Percentiles rank a stretch among this genome's conserved stretches.
Evolutionary conservation across 352 stramenopile species (phyloP).

Genomic region (Pythium biforme): DNA sequence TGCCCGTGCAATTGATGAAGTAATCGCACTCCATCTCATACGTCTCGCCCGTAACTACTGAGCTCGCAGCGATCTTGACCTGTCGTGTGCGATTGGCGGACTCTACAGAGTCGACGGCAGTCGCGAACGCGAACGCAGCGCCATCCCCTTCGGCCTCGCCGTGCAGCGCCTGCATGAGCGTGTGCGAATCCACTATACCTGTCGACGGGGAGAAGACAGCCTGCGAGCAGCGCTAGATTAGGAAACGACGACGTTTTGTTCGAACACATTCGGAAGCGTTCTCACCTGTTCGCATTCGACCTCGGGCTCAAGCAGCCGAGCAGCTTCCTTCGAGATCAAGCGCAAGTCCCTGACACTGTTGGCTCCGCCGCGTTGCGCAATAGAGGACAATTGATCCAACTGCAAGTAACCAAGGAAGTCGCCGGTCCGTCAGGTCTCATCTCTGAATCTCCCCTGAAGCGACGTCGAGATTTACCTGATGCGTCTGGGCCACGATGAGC

Average conservation of each 20-base stretch:
- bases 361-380: conserved; percentile 32
- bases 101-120: conserved; percentile 45
- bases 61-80: conserved; percentile 10
- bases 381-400: conserved; percentile 38
- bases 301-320: conserved; percentile 46
- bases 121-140: conserved; percentile 74
- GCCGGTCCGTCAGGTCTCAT: neutral
- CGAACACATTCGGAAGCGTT: neutral
- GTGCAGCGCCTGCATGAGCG: conserved; percentile 89
- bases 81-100: conserved; percentile 26
- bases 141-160: conserved; percentile 89
- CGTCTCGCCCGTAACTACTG: conserved; percentile 38
- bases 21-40: conserved; percentile 86
- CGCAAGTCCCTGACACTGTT: conserved; percentile 67
- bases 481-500: conserved; percentile 89
- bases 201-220: conserved; percentile 94
- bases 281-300: conserved; percentile 51
- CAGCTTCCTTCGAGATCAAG: conserved; percentile 45
- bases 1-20: conserved; percentile 92
- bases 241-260: neutral
- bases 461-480: conserved; percentile 32
- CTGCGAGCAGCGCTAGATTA: conserved; percentile 4
- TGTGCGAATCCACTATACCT: conserved; percentile 94
- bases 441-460: neutral
- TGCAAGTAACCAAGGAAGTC: conserved; percentile 11